Base-by-base conservation (phyloP, 2,329 filamentous ascomycete genomes). In the Ustulina deusta region DNA sequence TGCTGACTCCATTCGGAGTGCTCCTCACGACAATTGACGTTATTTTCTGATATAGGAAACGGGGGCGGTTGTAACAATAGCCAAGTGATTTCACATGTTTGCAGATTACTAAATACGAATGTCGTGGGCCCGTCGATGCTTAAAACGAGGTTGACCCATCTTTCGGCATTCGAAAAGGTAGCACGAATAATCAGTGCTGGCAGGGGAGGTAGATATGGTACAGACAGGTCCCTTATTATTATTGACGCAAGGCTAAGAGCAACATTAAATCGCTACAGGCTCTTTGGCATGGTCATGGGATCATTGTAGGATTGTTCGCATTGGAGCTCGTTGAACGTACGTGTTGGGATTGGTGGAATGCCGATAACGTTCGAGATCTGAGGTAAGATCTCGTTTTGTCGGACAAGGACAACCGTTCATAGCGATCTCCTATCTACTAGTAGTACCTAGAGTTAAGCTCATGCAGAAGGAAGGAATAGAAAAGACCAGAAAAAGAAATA, bases 371-470 rank as follows among this genome's bases (percentile, higher is more conserved):
- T 57, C 20, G 25, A 40, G 58, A 54, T 60, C 52, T 63, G 49
- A 63, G 51, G 59, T 69, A 20, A 69, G 66, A 66, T 60, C 42
- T 66, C 9, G 38, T 63, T 40, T 57, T n/a, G 42, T 62, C 58
- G 38, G 34, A 54, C 22, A 36, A 62, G 36, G 5, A 60, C n/a
- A 56, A 51, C 20, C 11, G 29, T 25, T 36, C 27, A 63, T 58
- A 44, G 40, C 11, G 17, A 34, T 38, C 11, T 38, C 15, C 36
- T 6, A 27, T 4, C n/a, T n/a, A n/a, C n/a, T n/a, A n/a, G n/a
- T n/a, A n/a, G n/a, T n/a, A n/a, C n/a, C n/a, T 42, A 29, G 32
- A 9, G 52, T 29, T 29, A 29, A 40, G 32, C 32, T 38, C 11
- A 20, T 34, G 4, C 6, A 17, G 6, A 20, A 27, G 27, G 22